Evolutionary conservation across 2,329 filamentous ascomycete genomes (phyloP).

Genomic region (Botryosphaeria agaves): DNA sequence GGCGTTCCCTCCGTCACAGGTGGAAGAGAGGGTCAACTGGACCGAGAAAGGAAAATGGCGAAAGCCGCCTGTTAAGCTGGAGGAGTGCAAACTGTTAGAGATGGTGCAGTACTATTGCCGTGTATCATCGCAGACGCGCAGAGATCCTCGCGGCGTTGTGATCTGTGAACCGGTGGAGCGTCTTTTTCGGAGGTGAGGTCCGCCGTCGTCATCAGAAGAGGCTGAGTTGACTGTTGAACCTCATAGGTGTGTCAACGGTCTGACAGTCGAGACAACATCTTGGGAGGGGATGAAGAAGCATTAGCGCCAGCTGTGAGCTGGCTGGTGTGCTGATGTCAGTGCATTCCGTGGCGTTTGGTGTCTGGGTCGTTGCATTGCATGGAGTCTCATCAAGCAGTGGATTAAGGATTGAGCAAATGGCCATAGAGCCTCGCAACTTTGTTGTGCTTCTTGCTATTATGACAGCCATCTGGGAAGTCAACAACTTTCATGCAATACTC

Average conservation of each 20-base stretch:
- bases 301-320: no score
- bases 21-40: constrained; percentile 33
- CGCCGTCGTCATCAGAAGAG: constrained; percentile 1
- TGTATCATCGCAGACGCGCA: constrained; percentile 25
- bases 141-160: constrained; percentile 23
- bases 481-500: no score
- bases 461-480: no score
- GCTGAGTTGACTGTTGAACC: constrained; percentile 6
- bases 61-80: constrained; percentile 34
- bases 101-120: constrained; percentile 47
- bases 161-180: constrained; percentile 40
- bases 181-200: constrained; percentile 38
- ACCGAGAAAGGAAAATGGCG: constrained; percentile 32
- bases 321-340: no score
- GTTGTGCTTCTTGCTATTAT: no score
- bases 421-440: no score
- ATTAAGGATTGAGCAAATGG: no score
- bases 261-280: constrained; percentile 44
- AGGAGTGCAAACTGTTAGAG: constrained; percentile 38
- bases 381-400: no score
- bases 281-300: constrained; percentile 33
- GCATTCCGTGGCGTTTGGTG: no score
- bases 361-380: no score
- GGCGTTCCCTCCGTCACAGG: constrained; percentile 32
- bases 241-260: constrained; percentile 34